phyloP scores from a whole-genome alignment of 1,284 basidiomycete genomes.

The Cystobasidium pallidum region DNA sequence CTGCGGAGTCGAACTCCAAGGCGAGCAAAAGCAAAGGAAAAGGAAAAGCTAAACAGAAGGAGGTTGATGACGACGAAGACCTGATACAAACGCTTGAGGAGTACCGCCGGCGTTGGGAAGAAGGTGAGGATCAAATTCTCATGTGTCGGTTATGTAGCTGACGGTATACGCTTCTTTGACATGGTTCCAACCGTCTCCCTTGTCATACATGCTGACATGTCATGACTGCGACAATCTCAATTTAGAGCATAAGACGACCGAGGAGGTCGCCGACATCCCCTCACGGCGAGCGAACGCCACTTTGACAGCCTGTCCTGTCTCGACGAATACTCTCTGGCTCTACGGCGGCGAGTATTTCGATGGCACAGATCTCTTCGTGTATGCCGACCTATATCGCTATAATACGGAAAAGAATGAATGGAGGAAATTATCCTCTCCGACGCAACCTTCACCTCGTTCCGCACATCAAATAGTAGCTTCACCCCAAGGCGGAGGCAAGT shows the following conservation, averaged over 20 bases:
- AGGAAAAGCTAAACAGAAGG: conserved; percentile 58
- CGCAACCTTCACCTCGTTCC: conserved; percentile 72
- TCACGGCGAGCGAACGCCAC: conserved; percentile 79
- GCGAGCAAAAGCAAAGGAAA: conserved; percentile 67
- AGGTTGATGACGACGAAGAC: conserved; percentile 68
- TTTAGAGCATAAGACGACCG: conserved; percentile 64
- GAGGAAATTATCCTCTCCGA: conserved; percentile 78
- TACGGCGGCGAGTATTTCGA: conserved; percentile 79
- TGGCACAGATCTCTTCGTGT: conserved; percentile 68
- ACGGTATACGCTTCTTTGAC: conserved; percentile 43
- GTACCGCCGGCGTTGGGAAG: conserved; percentile 47
- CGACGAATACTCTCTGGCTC: conserved; percentile 53
- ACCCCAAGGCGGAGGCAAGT: conserved; percentile 74
- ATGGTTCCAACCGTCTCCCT: conserved; percentile 15
- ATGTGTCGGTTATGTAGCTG: conserved; percentile 44
- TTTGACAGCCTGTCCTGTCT: conserved; percentile 65
- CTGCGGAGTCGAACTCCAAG: conserved; percentile 57
- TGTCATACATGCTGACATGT: not conserved
- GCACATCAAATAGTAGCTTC: conserved; percentile 78
- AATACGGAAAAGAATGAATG: conserved; percentile 85
- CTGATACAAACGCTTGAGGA: conserved; percentile 74
- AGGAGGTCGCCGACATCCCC: conserved; percentile 72
- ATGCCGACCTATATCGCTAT: conserved; percentile 79
- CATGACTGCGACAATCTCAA: not conserved
- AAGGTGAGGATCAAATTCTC: conserved; percentile 60